phyloP scores from a whole-genome alignment of 1,284 basidiomycete species.

The Fomitopsis pinicola region DNA sequence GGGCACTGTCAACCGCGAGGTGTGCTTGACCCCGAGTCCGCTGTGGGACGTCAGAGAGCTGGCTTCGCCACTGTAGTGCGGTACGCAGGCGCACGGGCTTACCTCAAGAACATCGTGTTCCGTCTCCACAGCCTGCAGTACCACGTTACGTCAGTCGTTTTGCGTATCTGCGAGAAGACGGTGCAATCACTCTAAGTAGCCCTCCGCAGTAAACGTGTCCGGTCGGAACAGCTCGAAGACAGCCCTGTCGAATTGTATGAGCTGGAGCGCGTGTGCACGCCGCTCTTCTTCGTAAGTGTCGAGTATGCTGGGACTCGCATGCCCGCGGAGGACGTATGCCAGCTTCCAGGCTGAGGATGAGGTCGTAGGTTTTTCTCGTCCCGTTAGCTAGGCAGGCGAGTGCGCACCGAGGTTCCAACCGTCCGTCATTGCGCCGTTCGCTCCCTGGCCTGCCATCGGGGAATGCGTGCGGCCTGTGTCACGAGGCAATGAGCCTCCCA shows the following conservation, averaged over 20 bases:
- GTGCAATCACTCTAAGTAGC: not conserved
- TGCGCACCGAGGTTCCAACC: conserved; percentile 2
- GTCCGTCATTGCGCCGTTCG: conserved; percentile 3
- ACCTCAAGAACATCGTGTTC: too few species aligned
- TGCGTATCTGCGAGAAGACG: too few species aligned
- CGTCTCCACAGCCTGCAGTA: too few species aligned
- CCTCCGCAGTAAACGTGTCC: not conserved
- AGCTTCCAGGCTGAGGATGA: conserved; percentile 4
- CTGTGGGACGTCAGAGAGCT: too few species aligned
- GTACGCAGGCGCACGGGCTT: too few species aligned
- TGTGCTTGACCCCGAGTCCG: too few species aligned
- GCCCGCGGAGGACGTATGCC: conserved; percentile 1
- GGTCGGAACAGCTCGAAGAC: not conserved
- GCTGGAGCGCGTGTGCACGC: not conserved
- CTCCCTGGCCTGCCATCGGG: conserved; percentile 3
- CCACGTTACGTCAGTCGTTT: not conserved
- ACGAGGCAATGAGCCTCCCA: not conserved
- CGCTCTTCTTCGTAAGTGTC: conserved; percentile 6
- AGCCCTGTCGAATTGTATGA: conserved; percentile 3
- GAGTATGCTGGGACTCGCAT: not conserved
- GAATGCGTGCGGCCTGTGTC: conserved; percentile 3
- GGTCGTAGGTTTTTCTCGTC: not conserved
- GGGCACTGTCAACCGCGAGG: too few species aligned
- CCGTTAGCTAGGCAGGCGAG: too few species aligned
- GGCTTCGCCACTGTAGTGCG: too few species aligned